Percentiles rank a stretch among this genome's conserved stretches.
Evolutionary conservation across 2,329 filamentous ascomycete species (phyloP).

Genomic region (Diaporthe humulicola): DNA sequence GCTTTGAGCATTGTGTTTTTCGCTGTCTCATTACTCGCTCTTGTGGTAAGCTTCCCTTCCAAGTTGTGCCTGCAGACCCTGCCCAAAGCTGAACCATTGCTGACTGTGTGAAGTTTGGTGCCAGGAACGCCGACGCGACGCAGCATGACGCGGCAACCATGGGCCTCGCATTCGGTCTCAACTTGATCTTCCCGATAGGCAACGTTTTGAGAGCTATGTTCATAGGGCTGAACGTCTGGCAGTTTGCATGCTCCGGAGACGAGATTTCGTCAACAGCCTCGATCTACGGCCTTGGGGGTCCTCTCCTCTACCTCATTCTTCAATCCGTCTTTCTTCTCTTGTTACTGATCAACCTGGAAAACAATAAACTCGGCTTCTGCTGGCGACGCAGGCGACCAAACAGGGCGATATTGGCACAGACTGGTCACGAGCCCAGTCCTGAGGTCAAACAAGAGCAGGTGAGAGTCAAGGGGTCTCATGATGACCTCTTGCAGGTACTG

Average conservation of each 20-base stretch:
- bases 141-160: background rate
- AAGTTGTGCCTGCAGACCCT: background rate
- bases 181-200: background rate
- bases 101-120: background rate
- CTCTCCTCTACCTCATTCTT: background rate
- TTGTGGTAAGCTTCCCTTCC: background rate
- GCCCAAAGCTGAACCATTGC: background rate
- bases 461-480: background rate
- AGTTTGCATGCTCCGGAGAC: background rate
- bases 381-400: background rate
- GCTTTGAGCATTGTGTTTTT: background rate
- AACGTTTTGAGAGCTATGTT: background rate
- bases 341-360: background rate
- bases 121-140: background rate
- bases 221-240: background rate
- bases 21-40: background rate
- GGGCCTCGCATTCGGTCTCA: background rate
- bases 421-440: background rate
- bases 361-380: background rate
- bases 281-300: background rate
- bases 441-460: background rate
- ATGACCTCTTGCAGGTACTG: background rate
- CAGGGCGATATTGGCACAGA: background rate
- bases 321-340: background rate
- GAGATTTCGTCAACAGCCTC: background rate